Percentiles rank a stretch among this genome's conserved stretches.
Evolutionary conservation across 306 rosid species (phyloP).

Genomic region (Dalbergia oliveri): DNA sequence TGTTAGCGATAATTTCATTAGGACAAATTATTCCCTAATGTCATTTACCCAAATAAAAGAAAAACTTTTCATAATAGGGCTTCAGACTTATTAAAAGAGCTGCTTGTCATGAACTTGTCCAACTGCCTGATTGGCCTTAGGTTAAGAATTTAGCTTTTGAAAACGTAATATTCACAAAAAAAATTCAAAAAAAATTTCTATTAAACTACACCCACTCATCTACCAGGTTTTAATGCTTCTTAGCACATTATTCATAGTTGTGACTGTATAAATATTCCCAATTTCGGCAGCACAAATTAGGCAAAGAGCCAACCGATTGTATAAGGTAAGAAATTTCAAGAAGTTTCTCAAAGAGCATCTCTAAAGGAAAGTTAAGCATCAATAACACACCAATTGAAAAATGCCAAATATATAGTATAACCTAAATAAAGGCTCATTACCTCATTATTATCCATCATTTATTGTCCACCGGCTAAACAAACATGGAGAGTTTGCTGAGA

Average conservation of each 20-base stretch:
- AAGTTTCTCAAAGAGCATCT: slow-evolving; percentile 23
- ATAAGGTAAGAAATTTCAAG: slow-evolving; percentile 3
- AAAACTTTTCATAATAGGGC: too few relatives aligned
- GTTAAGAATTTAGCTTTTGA: neutral
- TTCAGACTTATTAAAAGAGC: neutral
- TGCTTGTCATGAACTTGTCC: neutral
- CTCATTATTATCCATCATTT: slow-evolving; percentile 62
- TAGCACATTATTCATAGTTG: neutral
- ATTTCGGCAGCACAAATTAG: slow-evolving; percentile 7
- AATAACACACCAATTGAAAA: slow-evolving; percentile 5
- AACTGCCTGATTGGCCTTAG: neutral
- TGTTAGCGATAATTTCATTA: too few relatives aligned
- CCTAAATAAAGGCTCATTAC: slow-evolving; percentile 44
- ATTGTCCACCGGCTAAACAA: slow-evolving; percentile 65
- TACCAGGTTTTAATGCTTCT: neutral
- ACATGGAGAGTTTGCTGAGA: slow-evolving; percentile 49
- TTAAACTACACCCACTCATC: neutral
- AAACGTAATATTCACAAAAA: neutral
- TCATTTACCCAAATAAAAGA: too few relatives aligned
- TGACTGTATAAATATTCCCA: neutral
- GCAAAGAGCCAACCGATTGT: slow-evolving; percentile 4
- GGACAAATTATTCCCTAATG: too few relatives aligned
- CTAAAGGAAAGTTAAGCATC: slow-evolving; percentile 28
- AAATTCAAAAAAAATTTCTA: too few relatives aligned
- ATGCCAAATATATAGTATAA: slow-evolving; percentile 24